phyloP scores from a whole-genome alignment of 2,329 filamentous ascomycete species.

The Lasiodiplodia hormozganensis region DNA sequence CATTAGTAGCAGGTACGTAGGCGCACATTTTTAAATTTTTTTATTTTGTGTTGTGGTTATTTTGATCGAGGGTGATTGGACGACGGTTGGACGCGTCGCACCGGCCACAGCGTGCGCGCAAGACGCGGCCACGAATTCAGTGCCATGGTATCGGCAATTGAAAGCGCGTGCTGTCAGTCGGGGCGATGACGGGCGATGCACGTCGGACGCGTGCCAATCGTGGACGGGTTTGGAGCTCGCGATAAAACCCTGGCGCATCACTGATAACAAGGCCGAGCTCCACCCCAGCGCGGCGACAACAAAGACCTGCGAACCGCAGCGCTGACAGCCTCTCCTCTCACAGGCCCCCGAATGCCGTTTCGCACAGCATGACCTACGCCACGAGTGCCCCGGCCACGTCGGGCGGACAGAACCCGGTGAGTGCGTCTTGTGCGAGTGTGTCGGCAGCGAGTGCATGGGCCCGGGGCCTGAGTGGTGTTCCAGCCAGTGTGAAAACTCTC shows the following conservation, averaged over 20 bases:
- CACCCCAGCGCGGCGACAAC: slow-evolving; percentile 17
- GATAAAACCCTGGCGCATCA: slow-evolving; percentile 20
- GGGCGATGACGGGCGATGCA: background rate
- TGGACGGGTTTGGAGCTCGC: slow-evolving; percentile 28
- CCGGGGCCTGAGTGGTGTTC: slow-evolving; percentile 22
- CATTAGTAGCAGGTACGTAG: slow-evolving; percentile 51
- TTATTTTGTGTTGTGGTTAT: slow-evolving; percentile 14
- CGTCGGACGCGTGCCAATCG: background rate
- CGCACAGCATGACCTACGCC: slow-evolving; percentile 65
- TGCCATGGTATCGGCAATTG: background rate
- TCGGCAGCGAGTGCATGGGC: slow-evolving; percentile 51
- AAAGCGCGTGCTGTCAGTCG: background rate
- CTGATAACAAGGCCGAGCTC: slow-evolving; percentile 24
- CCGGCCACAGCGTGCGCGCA: slow-evolving; percentile 31
- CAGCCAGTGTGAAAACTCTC: slow-evolving; percentile 34
- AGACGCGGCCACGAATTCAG: slow-evolving; percentile 34
- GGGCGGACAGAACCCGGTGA: slow-evolving; percentile 67
- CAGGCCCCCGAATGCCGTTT: slow-evolving; percentile 48
- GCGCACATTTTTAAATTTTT: slow-evolving; percentile 18
- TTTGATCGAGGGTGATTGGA: slow-evolving; percentile 31
- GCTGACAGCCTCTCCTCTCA: slow-evolving; percentile 11
- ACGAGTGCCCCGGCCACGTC: slow-evolving; percentile 71
- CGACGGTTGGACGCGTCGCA: slow-evolving; percentile 33
- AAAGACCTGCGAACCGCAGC: slow-evolving; percentile 8
- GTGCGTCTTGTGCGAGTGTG: slow-evolving; percentile 37